Evolutionary conservation across 139 green algal species (phyloP), one percentile per base, ranked within the genome.

Genomic region (Coelastrella sp.): DNA sequence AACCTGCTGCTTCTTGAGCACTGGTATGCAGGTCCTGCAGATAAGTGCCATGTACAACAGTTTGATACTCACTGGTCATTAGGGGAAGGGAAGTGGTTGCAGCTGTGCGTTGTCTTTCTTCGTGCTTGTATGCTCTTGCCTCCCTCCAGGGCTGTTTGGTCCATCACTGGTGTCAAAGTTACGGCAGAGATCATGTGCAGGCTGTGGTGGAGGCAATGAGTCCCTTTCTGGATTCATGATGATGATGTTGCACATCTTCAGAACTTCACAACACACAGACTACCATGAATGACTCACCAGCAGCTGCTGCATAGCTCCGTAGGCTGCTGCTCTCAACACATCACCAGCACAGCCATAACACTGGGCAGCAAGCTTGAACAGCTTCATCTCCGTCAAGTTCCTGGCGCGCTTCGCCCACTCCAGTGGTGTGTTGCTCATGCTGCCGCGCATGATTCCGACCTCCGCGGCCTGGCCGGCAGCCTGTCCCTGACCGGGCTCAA

Each of bases 271-370:
- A n/a, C n/a, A n/a, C n/a, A n/a, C n/a, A n/a, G n/a, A n/a, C n/a
- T n/a, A n/a, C n/a, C n/a, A n/a, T 66, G 21, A 21, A 30, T 51
- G 2, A 40, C 75, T 83, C 34, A 83, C 75, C 6, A 59, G 53
- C 53, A 85, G 63, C 30, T 64, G 38, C 19, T 85, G 63, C 43
- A 78, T 78, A 23, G 79, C 79, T 21, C 40, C 62, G 23, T 75
- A 85, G 5, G 79, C 79, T 2, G 62, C 41, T 48, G 62, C 62
- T 21, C 79, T 62, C 30, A 77, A 11, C 4, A 59, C 43, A 40
- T 85, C 79, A 9, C 79, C 79, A 4, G 79, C 79, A 59, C 43
- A 75, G 41, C 30, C 79, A 37, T 85, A 85, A 45, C 79, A 85
- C 63, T 85, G 62, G 3, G 62, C 63, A 17, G 62, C 62, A 21